Percentiles rank a stretch among this genome's conserved stretches.
Evolutionary conservation across 2,329 filamentous ascomycete species (phyloP).

Genomic region (Penicillium paneum): DNA sequence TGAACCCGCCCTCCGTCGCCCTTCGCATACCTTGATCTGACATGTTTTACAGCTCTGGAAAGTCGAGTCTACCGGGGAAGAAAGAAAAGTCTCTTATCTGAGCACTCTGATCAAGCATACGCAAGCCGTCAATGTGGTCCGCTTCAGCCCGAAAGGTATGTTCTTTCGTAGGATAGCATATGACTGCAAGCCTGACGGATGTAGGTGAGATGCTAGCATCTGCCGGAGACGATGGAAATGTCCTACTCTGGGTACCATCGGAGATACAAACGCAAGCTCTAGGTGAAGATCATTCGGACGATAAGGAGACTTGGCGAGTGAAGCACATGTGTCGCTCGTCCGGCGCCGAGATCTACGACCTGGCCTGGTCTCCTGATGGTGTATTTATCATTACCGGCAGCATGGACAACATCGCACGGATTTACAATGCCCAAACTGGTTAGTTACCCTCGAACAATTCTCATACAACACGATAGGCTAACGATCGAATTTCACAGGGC

Average conservation of each 20-base stretch:
- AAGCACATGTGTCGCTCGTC: constrained; percentile 97
- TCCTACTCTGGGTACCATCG: constrained; percentile 91
- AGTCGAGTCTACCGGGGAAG: constrained; percentile 78
- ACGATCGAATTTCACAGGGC: constrained; percentile 41
- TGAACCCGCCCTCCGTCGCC: constrained; percentile 34
- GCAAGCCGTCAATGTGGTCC: constrained; percentile 95
- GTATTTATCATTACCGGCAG: constrained; percentile 96
- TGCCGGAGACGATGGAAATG: constrained; percentile 94
- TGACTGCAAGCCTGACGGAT: constrained; percentile 24
- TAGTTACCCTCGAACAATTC: constrained; percentile 28
- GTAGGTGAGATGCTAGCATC: constrained; percentile 88
- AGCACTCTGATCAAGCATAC: constrained; percentile 91
- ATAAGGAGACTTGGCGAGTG: constrained; percentile 94
- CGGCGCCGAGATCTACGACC: constrained; percentile 93
- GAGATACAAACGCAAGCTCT: constrained; percentile 68
- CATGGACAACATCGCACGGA: constrained; percentile 97
- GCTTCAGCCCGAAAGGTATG: constrained; percentile 88
- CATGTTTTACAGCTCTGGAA: constrained; percentile 71
- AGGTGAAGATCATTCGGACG: constrained; percentile 80
- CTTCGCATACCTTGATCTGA: constrained; percentile 35
- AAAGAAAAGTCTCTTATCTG: constrained; percentile 85
- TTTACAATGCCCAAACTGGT: constrained; percentile 93
- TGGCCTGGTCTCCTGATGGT: constrained; percentile 98
- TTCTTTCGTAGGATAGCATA: not conserved
- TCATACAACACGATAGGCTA: constrained; percentile 16